Conservation (phyloP, 2,329 filamentous ascomycete species). For the Neoscytalidium dimidiatum region DNA sequence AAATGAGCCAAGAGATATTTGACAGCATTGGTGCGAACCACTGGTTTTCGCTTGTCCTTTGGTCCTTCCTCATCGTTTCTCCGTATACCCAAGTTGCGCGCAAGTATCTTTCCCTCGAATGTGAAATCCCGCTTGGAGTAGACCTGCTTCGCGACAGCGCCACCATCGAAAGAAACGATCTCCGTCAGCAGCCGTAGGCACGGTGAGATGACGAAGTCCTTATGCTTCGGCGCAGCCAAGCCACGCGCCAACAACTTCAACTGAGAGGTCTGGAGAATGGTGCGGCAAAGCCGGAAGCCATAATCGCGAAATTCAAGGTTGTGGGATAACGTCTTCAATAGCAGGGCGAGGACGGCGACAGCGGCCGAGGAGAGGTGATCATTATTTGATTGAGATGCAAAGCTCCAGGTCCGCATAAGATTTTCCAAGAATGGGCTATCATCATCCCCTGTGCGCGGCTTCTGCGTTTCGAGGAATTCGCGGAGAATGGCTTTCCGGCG, state of each 20-base stretch:
- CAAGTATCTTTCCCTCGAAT: constrained; percentile 69
- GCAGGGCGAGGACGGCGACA: constrained; percentile 76
- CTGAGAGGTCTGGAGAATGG: constrained; percentile 77
- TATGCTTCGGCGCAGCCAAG: constrained; percentile 76
- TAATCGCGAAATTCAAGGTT: constrained; percentile 73
- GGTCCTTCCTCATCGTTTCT: constrained; percentile 54
- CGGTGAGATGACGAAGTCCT: constrained; percentile 86
- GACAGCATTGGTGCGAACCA: constrained; percentile 79
- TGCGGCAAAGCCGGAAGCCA: constrained; percentile 77
- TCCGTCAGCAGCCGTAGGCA: constrained; percentile 84
- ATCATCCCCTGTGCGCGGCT: constrained; percentile 51
- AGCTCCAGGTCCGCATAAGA: constrained; percentile 85
- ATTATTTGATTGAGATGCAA: constrained; percentile 76
- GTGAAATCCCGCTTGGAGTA: constrained; percentile 78
- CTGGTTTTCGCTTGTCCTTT: constrained; percentile 70
- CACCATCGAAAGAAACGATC: constrained; percentile 82
- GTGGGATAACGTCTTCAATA: constrained; percentile 75
- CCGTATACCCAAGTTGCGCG: constrained; percentile 76
- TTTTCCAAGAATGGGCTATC: constrained; percentile 70
- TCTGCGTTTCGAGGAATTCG: constrained; percentile 68
- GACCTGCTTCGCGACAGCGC: constrained; percentile 72
- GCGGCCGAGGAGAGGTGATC: constrained; percentile 80
- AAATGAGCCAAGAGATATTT: constrained; percentile 79
- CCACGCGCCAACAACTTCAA: constrained; percentile 78
- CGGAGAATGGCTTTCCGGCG: constrained; percentile 61